A percentile compares a stretch with the other conserved stretches of the same genome.
Evolutionary conservation across 2,329 filamentous ascomycete genomes (phyloP).

Genomic region (Alternaria burnsii): DNA sequence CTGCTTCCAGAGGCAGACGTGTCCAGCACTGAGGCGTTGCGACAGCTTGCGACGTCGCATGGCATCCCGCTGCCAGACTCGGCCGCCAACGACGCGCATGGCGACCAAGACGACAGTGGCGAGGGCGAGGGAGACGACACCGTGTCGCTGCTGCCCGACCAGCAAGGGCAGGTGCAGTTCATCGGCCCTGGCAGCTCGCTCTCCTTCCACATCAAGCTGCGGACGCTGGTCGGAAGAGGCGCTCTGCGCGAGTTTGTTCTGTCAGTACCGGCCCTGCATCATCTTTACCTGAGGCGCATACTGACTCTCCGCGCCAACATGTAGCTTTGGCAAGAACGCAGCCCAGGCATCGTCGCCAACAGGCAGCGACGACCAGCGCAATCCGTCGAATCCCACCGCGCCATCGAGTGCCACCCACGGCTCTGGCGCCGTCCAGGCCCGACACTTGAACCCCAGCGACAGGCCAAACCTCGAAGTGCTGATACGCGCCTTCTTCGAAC

Average conservation of each 20-base stretch:
- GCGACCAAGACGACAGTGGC: conserved; percentile 28
- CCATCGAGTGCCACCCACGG: not conserved
- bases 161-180: conserved; percentile 57
- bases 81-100: conserved; percentile 22
- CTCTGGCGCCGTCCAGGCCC: conserved; percentile 21
- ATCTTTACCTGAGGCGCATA: not conserved
- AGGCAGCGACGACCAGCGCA: conserved; percentile 22
- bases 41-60: conserved; percentile 49
- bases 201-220: conserved; percentile 54
- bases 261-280: not conserved
- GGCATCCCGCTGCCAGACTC: conserved; percentile 52
- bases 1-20: conserved; percentile 55
- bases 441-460: conserved; percentile 19
- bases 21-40: conserved; percentile 54
- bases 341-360: conserved; percentile 40
- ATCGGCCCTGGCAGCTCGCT: conserved; percentile 56
- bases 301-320: not conserved
- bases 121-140: conserved; percentile 46
- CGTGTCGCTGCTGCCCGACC: conserved; percentile 51
- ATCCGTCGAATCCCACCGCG: conserved; percentile 31
- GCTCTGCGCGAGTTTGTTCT: conserved; percentile 49
- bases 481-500: conserved; percentile 53
- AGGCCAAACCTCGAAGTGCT: conserved; percentile 45
- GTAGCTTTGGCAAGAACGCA: conserved; percentile 52
- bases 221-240: conserved; percentile 48